Evolutionary conservation across 441 rosid species (phyloP).

Genomic region (Aquilaria agallochum): DNA sequence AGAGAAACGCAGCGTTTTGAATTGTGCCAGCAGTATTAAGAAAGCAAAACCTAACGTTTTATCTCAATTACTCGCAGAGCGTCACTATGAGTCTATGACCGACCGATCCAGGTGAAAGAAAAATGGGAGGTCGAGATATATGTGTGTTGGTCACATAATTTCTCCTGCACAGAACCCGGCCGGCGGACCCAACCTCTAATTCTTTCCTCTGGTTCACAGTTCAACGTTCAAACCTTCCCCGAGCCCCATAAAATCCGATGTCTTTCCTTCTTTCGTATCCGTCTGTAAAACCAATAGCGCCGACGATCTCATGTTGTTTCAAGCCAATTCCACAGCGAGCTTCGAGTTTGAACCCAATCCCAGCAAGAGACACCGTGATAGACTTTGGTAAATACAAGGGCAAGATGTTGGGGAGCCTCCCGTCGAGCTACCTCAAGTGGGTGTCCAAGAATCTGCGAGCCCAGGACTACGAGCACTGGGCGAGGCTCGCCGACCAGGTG

Average conservation of each 20-base stretch:
- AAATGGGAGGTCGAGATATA: too few relatives aligned
- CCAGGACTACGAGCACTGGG: conserved; percentile 60
- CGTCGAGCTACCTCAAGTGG: conserved; percentile 74
- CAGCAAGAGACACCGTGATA: conserved; percentile 56
- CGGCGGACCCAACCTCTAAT: too few relatives aligned
- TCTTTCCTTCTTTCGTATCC: conserved; percentile 1
- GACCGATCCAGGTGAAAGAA: too few relatives aligned
- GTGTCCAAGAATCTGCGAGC: conserved; percentile 63
- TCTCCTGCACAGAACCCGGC: too few relatives aligned
- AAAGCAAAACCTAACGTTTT: too few relatives aligned
- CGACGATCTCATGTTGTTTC: not conserved
- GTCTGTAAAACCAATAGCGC: conserved; percentile 6
- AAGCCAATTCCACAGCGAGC: not conserved
- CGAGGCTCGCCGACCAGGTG: conserved; percentile 66
- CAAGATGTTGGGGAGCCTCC: conserved; percentile 76
- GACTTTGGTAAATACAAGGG: conserved; percentile 82
- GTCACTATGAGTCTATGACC: too few relatives aligned
- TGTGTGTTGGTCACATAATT: too few relatives aligned
- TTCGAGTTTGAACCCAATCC: conserved; percentile 1
- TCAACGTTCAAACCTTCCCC: too few relatives aligned
- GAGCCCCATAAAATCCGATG: not conserved
- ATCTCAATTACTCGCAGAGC: too few relatives aligned
- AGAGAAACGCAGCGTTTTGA: too few relatives aligned
- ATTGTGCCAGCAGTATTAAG: too few relatives aligned
- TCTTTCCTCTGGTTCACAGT: too few relatives aligned